These are phyloP conservation scores for Suillus variegatus DNA, from an alignment of 768 basidiomycete genomes.

Conservation along the genomic window DNA sequence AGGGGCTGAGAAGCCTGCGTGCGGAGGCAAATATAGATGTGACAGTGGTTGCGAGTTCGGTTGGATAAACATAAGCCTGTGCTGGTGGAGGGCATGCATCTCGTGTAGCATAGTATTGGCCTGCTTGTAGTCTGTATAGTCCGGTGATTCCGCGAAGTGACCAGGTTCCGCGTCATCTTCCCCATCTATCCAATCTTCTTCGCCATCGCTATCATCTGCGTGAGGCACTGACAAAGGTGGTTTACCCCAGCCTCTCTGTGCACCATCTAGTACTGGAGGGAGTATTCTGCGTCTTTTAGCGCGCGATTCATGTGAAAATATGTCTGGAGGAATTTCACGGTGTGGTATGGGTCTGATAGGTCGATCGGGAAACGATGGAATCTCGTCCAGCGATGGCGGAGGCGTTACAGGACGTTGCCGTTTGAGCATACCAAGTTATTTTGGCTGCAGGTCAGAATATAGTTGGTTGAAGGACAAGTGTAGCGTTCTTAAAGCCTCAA, in stretches of 20 bases:
- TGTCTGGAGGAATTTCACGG: constrained; percentile 11
- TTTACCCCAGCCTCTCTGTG: constrained; percentile 45
- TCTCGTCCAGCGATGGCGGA: constrained; percentile 34
- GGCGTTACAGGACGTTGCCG: constrained; percentile 51
- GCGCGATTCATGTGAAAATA: constrained; percentile 30
- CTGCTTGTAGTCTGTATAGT: constrained; percentile 47
- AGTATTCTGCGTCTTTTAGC: constrained; percentile 56
- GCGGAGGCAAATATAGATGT: neutral
- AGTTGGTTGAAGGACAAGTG: neutral
- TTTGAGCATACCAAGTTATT: constrained; percentile 49
- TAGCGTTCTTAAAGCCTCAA: constrained; percentile 2
- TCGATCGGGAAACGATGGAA: constrained; percentile 20
- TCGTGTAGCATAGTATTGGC: constrained; percentile 70
- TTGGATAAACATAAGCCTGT: constrained; percentile 49
- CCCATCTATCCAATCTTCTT: constrained; percentile 35
- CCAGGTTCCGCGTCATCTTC: constrained; percentile 38
- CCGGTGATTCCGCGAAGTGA: constrained; percentile 6
- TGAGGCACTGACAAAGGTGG: neutral
- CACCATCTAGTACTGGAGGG: constrained; percentile 56
- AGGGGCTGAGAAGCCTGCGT: neutral
- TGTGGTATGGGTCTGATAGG: constrained; percentile 17
- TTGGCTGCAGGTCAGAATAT: neutral
- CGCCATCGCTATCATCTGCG: constrained; percentile 25
- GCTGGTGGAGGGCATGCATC: constrained; percentile 67
- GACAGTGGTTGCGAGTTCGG: constrained; percentile 14